Conservation (phyloP, 257 asterid genomes). For the Agastache rugosa region DNA sequence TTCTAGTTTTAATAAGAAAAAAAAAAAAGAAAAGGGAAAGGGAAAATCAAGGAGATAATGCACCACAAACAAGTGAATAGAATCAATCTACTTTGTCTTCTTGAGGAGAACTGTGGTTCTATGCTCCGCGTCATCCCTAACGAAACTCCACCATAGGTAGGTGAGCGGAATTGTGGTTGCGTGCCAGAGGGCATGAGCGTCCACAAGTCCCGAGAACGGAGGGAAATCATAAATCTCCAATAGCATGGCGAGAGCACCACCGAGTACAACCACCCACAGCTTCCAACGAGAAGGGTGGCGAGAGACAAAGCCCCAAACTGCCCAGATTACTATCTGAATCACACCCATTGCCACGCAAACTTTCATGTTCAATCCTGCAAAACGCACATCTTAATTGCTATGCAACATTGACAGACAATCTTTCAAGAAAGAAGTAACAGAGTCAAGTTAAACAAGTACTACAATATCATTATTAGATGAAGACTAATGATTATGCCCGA, state of each 20-base stretch:
- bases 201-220: conserved; percentile 68
- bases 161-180: conserved; percentile 80
- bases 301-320: conserved; percentile 72
- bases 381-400: not conserved
- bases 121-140: conserved; percentile 72
- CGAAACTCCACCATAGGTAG: conserved; percentile 86
- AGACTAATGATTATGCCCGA: not conserved
- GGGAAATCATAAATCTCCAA: conserved; percentile 85
- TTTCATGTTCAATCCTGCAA: conserved; percentile 79
- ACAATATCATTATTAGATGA: not conserved
- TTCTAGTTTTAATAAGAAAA: conserved; percentile 20
- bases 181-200: conserved; percentile 87
- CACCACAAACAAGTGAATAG: conserved; percentile 22
- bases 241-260: conserved; percentile 67
- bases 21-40: not conserved
- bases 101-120: conserved; percentile 63
- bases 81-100: conserved; percentile 58
- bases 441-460: not conserved
- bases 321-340: conserved; percentile 64
- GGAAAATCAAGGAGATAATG: not conserved
- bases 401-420: not conserved
- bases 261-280: conserved; percentile 70
- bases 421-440: not conserved
- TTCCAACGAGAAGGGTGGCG: conserved; percentile 76
- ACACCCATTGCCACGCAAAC: conserved; percentile 65